Evolutionary conservation across 805 yeast species (phyloP), one percentile per base, ranked within the genome.

Genomic region (Candida argentea): DNA sequence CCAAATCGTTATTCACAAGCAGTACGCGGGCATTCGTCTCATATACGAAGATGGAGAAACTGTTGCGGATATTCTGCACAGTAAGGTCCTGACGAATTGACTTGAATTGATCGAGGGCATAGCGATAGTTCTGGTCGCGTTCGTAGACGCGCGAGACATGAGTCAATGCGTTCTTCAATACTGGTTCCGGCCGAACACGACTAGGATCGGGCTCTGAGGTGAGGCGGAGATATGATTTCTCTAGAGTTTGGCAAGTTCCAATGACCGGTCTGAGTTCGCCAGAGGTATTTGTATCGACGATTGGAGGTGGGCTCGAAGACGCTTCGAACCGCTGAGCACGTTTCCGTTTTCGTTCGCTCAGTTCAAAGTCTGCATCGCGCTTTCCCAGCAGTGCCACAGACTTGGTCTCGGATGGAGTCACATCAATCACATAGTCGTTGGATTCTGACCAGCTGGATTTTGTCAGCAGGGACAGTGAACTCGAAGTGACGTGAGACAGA

Each of bases 161-260:
- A 14, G 59, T 58, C 24, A 78, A 55, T 3, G 94, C 67, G 40
- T 69, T 64, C 34, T 67, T 63, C 31, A 89, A 54, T 1, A 85
- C 61, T 1, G 44, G 48, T 24, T 71, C 57, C 0, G 97, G 96
- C 26, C 98, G 65, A 2, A 89, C 95, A 16, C 65, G 56, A 2
- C 71, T 68, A 0, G 96, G 95, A 37, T 83, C 82, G 0, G 97
- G 95, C 28, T 78, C 95, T 2, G 95, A 82, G 0, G 98, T 91
- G 34, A 91, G 57, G 35, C 97, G 66, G 14, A 85, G 56, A 47
- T 86, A 89, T 24, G 71, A 61, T 50, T 89, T 91, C 40, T 86
- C 95, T 14, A 89, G 48, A 2, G 47, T 60, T 29, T 65, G 64
- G 43, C 80, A 67, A 2, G 70, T 64, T 1, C 98, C 98, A 7